Evolutionary conservation across 1,139 yeast genomes (phyloP), one percentile per base, ranked within the genome.

Genomic region (Geotrichum europaeum): DNA sequence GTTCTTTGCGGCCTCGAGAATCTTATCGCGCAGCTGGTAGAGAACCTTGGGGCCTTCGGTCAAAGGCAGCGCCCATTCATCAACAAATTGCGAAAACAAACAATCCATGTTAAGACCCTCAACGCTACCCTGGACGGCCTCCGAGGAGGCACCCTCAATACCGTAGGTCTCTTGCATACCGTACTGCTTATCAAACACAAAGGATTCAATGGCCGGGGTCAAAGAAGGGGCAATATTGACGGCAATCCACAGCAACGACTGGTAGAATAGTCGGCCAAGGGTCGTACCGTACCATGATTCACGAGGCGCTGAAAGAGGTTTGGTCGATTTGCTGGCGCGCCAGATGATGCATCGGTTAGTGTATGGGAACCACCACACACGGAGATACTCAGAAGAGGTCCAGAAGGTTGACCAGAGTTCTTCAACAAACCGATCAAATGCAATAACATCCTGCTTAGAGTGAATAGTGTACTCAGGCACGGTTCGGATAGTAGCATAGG

Each of bases 351-450:
- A 89, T 68, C 86, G 86, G 60, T 83, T 83, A 25, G 95, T 81
- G 73, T 94, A 94, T 0, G 99, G 99, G 74, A 89, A 94, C 98
- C 99, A 94, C 98, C 98, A 94, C 57, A 91, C 83, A 65, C 98
- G 82, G 53, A 90, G 86, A 69, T 85, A 94, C 75, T 94, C 99
- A n/a, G 92, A 82, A 59, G 89, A 85, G 9, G 89, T 83, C 97
- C 98, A 94, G 53, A 92, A 75, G 18, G 80, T 78, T 49, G 70
- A 67, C 75, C 75, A 73, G 32, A 68, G 61, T 85, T 91, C 95
- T 84, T 68, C 82, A 76, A 61, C 60, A 55, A 92, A 77, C 9
- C 90, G 82, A 40, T 86, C 87, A 70, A 92, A 90, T 49, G 84
- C 78, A 67, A 92, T 84, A 54, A 91, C 86, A 73, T 91, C 96